Evolutionary conservation across 768 basidiomycete species (phyloP).

Genomic region (Russula ochroleuca): DNA sequence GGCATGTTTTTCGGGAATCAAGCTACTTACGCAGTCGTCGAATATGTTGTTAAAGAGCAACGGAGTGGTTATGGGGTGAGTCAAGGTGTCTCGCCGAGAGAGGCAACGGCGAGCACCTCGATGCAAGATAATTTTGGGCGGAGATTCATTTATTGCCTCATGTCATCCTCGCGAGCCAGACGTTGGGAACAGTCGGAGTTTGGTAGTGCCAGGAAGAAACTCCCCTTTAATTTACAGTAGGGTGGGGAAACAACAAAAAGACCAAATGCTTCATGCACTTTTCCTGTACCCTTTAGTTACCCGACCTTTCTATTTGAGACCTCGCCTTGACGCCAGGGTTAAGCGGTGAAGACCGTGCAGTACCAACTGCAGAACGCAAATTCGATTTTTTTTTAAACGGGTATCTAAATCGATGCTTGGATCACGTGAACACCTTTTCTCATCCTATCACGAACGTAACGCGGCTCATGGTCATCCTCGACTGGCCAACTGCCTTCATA

Average conservation of each 20-base stretch:
- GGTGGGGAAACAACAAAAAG: too few relatives aligned
- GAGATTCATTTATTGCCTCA: constrained; percentile 10
- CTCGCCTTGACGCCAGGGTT: not conserved
- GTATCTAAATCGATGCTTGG: not conserved
- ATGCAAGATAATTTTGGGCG: constrained; percentile 1
- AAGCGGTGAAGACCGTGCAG: too few relatives aligned
- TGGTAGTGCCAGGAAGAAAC: too few relatives aligned
- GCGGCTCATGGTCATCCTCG: constrained; percentile 21
- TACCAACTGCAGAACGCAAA: too few relatives aligned
- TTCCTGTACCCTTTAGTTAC: too few relatives aligned
- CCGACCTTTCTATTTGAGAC: too few relatives aligned
- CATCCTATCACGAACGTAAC: constrained; percentile 1
- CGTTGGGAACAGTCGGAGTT: too few relatives aligned
- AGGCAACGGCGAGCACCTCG: not conserved
- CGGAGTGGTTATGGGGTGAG: not conserved
- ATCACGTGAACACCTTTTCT: not conserved
- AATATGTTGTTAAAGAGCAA: not conserved
- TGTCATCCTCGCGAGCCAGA: too few relatives aligned
- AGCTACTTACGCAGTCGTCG: not conserved
- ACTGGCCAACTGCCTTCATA: constrained; percentile 32
- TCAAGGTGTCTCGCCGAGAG: too few relatives aligned
- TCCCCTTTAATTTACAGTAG: too few relatives aligned
- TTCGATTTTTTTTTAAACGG: not conserved
- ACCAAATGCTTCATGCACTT: too few relatives aligned
- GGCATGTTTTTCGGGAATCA: constrained; percentile 17